Evolutionary conservation across 106 monocot species (phyloP).

Genomic region (Dendrobium catenatum): DNA sequence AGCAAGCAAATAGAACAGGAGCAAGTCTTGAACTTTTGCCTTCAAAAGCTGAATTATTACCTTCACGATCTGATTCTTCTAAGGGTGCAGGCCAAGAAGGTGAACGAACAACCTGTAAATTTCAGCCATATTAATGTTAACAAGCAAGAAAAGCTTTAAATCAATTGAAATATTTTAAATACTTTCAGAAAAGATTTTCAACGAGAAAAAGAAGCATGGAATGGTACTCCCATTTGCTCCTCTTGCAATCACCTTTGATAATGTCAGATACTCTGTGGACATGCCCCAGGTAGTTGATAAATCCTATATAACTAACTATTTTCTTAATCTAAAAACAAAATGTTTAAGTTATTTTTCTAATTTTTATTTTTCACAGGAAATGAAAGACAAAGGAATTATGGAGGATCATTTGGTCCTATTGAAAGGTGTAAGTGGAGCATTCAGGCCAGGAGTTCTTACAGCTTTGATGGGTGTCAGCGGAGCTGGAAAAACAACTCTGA

Average conservation of each 20-base stretch:
- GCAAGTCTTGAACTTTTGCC: constrained; percentile 14
- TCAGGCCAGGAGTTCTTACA: constrained; percentile 28
- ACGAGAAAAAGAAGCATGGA: constrained; percentile 10
- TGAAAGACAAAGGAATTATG: constrained; percentile 20
- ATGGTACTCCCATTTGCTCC: constrained; percentile 30
- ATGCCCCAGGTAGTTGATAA: constrained; percentile 17
- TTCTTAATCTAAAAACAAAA: neutral
- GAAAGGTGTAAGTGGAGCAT: constrained; percentile 27
- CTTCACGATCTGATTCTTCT: constrained; percentile 5
- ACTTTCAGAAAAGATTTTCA: neutral
- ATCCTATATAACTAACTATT: neutral
- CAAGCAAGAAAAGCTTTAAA: neutral
- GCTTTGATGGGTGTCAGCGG: constrained; percentile 31
- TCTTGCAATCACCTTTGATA: constrained; percentile 24
- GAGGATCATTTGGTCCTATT: constrained; percentile 20
- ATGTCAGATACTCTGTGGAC: constrained; percentile 26
- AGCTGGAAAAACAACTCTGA: constrained; percentile 29
- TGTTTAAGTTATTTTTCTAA: neutral
- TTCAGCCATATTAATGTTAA: neutral
- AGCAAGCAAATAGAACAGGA: constrained; percentile 25
- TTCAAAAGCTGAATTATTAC: constrained; percentile 14
- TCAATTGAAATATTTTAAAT: neutral
- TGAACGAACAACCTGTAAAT: neutral
- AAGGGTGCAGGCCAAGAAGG: neutral
- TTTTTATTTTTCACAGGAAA: constrained; percentile 8